phyloP scores from a whole-genome alignment of 1,139 yeast genomes.

The Spencermartinsiella ligniputridi region DNA sequence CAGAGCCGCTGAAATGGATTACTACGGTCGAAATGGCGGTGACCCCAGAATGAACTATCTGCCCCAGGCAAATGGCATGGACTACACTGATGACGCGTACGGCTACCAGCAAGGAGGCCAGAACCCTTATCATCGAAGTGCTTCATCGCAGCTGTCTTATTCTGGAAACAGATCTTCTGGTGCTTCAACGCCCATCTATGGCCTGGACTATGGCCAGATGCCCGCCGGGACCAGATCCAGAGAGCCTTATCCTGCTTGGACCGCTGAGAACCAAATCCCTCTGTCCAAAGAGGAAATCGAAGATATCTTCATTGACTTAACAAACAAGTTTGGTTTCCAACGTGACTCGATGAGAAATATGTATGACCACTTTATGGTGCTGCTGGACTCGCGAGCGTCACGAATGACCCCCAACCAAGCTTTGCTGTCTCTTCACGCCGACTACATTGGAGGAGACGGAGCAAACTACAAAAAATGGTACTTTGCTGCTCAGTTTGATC shows the following conservation, averaged over 20 bases:
- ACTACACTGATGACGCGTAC: slow-evolving; percentile 27
- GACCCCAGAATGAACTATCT: slow-evolving; percentile 31
- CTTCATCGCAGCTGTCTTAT: slow-evolving; percentile 48
- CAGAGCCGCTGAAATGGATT: slow-evolving; percentile 36
- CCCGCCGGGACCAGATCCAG: slow-evolving; percentile 43
- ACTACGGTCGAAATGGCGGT: slow-evolving; percentile 37
- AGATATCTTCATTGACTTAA: slow-evolving; percentile 82
- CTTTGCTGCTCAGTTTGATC: slow-evolving; percentile 85
- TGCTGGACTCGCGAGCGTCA: slow-evolving; percentile 91
- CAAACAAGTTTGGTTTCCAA: slow-evolving; percentile 95
- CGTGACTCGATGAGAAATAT: slow-evolving; percentile 95
- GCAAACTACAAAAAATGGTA: slow-evolving; percentile 95
- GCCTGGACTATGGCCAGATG: slow-evolving; percentile 67
- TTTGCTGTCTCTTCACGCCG: slow-evolving; percentile 85
- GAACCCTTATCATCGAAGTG: slow-evolving; percentile 20
- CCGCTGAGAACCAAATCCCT: slow-evolving; percentile 85
- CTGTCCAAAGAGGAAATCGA: slow-evolving; percentile 83
- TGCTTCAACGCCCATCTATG: slow-evolving; percentile 93
- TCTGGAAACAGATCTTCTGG: slow-evolving; percentile 85
- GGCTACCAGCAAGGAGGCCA: slow-evolving; percentile 1
- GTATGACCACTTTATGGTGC: slow-evolving; percentile 92
- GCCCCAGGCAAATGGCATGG: slow-evolving; percentile 29
- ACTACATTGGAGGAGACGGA: slow-evolving; percentile 91
- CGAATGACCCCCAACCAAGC: slow-evolving; percentile 98
- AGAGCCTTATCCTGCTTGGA: slow-evolving; percentile 97